Evolutionary conservation across 176 grass and related monocot genomes (phyloP).

Genomic region (Oryza glaberrima): DNA sequence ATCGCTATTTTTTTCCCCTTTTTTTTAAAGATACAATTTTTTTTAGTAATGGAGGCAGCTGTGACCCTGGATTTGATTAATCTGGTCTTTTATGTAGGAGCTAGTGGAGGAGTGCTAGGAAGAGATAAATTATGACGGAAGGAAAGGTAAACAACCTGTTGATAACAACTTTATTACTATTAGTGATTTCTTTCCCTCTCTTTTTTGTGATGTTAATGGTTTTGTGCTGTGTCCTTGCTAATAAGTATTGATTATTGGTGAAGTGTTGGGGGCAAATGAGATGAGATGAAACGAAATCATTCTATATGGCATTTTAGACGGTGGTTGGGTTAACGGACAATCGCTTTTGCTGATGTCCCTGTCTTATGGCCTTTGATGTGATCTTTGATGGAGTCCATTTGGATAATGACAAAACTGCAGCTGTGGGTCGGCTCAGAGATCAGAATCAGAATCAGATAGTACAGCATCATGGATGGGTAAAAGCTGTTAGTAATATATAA

Average conservation of each 20-base stretch:
- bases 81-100: slow-evolving; percentile 30
- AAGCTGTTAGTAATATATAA: not conserved
- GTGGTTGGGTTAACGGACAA: slow-evolving; percentile 57
- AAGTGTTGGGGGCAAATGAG: not conserved
- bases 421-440: slow-evolving; percentile 5
- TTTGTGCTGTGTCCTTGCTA: slow-evolving; percentile 24
- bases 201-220: not conserved
- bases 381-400: slow-evolving; percentile 43
- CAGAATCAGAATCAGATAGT: slow-evolving; percentile 26
- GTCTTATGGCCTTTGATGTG: slow-evolving; percentile 29
- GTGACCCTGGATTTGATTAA: slow-evolving; percentile 30
- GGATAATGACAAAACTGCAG: slow-evolving; percentile 29
- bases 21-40: not conserved
- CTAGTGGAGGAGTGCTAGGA: slow-evolving; percentile 43
- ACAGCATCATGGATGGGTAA: slow-evolving; percentile 29
- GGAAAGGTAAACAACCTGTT: slow-evolving; percentile 28
- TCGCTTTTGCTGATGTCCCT: slow-evolving; percentile 34
- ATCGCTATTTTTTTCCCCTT: not conserved
- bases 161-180: not conserved
- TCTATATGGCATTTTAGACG: slow-evolving; percentile 23
- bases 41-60: slow-evolving; percentile 40
- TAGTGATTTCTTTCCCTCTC: not conserved
- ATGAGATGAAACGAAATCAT: slow-evolving; percentile 1
- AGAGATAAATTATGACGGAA: slow-evolving; percentile 10
- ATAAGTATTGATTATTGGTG: slow-evolving; percentile 25